Conservation (phyloP, 306 rosid genomes). For the Cicer pinnatifidum region DNA sequence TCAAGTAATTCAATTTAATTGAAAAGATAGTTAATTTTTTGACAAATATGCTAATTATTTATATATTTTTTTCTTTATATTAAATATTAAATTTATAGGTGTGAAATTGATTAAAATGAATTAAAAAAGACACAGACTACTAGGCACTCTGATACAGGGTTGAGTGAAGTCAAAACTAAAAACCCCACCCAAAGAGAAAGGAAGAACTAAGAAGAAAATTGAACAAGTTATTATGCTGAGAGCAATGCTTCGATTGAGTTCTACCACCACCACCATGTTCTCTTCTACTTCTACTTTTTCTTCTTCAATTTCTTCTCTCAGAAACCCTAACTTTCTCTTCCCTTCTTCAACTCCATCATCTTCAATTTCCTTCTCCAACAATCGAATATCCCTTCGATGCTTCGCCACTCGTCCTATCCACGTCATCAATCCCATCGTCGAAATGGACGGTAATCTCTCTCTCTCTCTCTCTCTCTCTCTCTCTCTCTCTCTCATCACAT, state of each 20-base stretch:
- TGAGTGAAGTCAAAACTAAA: constrained; percentile 1
- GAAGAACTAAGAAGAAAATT: not conserved
- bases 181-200: not conserved
- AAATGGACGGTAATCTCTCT: constrained; percentile 81
- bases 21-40: too few relatives aligned
- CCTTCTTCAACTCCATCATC: constrained; percentile 35
- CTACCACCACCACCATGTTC: constrained; percentile 49
- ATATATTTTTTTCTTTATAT: too few relatives aligned
- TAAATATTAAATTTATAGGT: too few relatives aligned
- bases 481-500: not conserved
- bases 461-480: not conserved
- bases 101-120: too few relatives aligned
- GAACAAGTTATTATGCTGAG: constrained; percentile 48
- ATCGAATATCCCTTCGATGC: constrained; percentile 64
- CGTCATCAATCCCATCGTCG: constrained; percentile 85
- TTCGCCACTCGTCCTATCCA: constrained; percentile 63
- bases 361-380: constrained; percentile 55
- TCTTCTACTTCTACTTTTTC: constrained; percentile 47
- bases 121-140: too few relatives aligned
- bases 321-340: constrained; percentile 58
- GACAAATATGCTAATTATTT: too few relatives aligned
- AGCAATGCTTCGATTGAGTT: constrained; percentile 46
- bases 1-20: too few relatives aligned
- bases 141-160: too few relatives aligned
- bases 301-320: constrained; percentile 43